Evolutionary conservation across 345 rosid species (phyloP), one percentile per base, ranked within the genome.

Genomic region (Camelina sativa): DNA sequence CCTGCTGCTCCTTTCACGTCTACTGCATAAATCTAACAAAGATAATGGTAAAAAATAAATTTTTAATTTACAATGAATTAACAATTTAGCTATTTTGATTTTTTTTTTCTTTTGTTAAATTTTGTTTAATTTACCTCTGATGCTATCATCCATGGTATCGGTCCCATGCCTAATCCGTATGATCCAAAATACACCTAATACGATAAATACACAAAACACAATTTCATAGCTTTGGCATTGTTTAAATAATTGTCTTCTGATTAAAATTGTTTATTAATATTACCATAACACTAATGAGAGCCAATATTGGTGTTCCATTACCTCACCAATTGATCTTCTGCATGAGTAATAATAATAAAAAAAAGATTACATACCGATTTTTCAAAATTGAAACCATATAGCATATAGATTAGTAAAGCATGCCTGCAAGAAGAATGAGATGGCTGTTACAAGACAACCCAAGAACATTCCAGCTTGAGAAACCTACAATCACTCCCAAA

Each of bases 401-500:
- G 32, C 34, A n/a, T 25, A 75, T 40, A 11, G 30, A 75, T 15
- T 28, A 43, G 4, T 65, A 34, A 28, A 16, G 8, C 52, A 61
- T 75, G 74, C 98, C 89, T 86, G 82, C 44, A 83, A 71, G 69
- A 84, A 72, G 60, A 88, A 89, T 11, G 97, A 87, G 25, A 86
- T 37, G 19, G 85, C 85, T 2, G 81, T 76, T 5, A 89, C 84
- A 62, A 91, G 59, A 75, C 97, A 87, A 75, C 97, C 96, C 72
- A 88, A 59, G 70, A 96, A 91, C 72, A 90, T 84, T 76, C 98
- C 94, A 17, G 74, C 65, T 15, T 95, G 86, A 54, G 98, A 91
- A 73, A 90, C 76, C 97, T 90, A 70, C 55, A 74, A 47, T 30
- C 32, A 50, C 37, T 56, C 37, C 30, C 30, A 4, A 28, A 4